A percentile compares a stretch with the other conserved stretches of the same genome.
Evolutionary conservation across 768 basidiomycete species (phyloP).

Genomic region (Vararia minispora): DNA sequence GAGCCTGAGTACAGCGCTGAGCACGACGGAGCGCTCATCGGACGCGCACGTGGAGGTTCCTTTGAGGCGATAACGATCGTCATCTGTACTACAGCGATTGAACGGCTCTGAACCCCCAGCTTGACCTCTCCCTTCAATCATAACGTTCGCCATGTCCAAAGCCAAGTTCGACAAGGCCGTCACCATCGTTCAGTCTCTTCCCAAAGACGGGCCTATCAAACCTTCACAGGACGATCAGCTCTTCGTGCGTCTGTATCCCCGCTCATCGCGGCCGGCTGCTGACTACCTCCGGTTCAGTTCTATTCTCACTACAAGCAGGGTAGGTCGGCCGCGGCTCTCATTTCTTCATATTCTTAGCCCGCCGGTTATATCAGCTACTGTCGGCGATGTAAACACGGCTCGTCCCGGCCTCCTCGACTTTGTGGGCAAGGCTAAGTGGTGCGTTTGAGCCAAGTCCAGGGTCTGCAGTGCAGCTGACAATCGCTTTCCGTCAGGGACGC

Average conservation of each 20-base stretch:
- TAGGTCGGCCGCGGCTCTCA: conserved; percentile 16
- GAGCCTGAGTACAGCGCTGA: not conserved
- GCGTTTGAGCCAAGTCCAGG: conserved; percentile 8
- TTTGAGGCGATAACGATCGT: too few relatives aligned
- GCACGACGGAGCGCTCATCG: not conserved
- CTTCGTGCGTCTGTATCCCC: conserved; percentile 39
- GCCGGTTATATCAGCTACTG: conserved; percentile 37
- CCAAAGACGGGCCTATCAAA: conserved; percentile 73
- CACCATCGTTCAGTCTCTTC: conserved; percentile 51
- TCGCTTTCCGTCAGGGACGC: conserved; percentile 53
- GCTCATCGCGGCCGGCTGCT: conserved; percentile 7
- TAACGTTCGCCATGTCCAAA: conserved; percentile 41
- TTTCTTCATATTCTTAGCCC: conserved; percentile 2
- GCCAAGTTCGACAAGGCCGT: conserved; percentile 71
- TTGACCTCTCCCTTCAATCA: conserved; percentile 1
- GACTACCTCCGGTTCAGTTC: conserved; percentile 43
- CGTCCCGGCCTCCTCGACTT: conserved; percentile 79
- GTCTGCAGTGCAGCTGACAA: not conserved
- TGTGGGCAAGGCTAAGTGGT: conserved; percentile 87
- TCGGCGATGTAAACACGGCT: conserved; percentile 57
- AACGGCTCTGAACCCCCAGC: too few relatives aligned
- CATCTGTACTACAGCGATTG: too few relatives aligned
- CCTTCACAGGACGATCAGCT: conserved; percentile 69
- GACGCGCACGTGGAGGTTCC: not conserved
- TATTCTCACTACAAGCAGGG: conserved; percentile 95